Evolutionary conservation across 352 stramenopile species (phyloP).

Genomic region (Phytopythium delawarense): DNA sequence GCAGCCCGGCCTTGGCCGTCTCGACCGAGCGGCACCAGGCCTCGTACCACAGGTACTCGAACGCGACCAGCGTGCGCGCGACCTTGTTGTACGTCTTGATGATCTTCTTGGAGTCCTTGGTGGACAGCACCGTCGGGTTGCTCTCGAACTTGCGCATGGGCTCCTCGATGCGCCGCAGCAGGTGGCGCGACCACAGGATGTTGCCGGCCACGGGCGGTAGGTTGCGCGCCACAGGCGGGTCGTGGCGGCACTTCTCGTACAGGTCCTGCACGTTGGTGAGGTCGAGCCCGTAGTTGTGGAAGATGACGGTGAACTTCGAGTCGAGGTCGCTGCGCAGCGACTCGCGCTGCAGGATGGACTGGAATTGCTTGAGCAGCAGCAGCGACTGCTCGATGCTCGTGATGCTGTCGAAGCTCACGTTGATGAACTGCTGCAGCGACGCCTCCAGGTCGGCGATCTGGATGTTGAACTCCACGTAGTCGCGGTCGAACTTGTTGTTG

Average conservation of each 20-base stretch:
- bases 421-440: constrained; percentile 89
- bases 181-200: constrained; percentile 82
- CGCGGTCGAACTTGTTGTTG: constrained; percentile 91
- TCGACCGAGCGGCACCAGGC: constrained; percentile 83
- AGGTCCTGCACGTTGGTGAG: constrained; percentile 81
- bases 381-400: constrained; percentile 88
- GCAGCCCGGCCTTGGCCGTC: constrained; percentile 64
- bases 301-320: constrained; percentile 90
- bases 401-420: constrained; percentile 86
- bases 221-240: constrained; percentile 76
- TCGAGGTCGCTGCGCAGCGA: constrained; percentile 79
- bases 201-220: constrained; percentile 81
- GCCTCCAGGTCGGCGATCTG: constrained; percentile 87
- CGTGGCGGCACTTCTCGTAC: constrained; percentile 85
- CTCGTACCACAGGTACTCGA: constrained; percentile 89
- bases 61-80: constrained; percentile 83
- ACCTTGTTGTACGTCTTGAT: constrained; percentile 91
- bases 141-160: constrained; percentile 87
- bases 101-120: constrained; percentile 88
- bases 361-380: constrained; percentile 83
- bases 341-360: constrained; percentile 85
- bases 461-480: constrained; percentile 95
- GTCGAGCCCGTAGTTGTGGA: constrained; percentile 89
- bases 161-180: constrained; percentile 84
- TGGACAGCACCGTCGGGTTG: constrained; percentile 79